Conservation (phyloP, 2,329 filamentous ascomycete species). For the Trichoderma aggressivum region DNA sequence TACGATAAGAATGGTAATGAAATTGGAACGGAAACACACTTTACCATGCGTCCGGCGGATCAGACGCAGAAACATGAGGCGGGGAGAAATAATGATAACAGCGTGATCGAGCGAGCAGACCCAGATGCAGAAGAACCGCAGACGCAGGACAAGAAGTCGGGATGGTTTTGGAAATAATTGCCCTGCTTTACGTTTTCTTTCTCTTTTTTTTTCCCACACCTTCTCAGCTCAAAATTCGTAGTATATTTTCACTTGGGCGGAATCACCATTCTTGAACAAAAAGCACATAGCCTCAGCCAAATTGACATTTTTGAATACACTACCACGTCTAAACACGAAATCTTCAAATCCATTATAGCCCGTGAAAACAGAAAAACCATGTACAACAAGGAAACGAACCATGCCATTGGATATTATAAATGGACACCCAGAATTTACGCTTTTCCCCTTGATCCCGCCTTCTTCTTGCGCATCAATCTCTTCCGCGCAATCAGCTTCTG, state of each 20-base stretch:
- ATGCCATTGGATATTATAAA: not conserved
- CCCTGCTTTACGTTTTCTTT: not conserved
- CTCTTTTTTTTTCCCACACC: not conserved
- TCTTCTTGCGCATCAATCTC: constrained; percentile 72
- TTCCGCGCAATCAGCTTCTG: constrained; percentile 85
- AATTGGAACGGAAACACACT: constrained; percentile 37
- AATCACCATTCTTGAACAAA: not conserved
- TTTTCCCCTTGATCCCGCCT: constrained; percentile 41
- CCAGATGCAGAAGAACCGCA: not conserved
- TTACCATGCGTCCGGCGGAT: constrained; percentile 32
- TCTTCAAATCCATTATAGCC: not conserved
- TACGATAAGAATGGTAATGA: constrained; percentile 42
- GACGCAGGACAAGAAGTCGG: constrained; percentile 27
- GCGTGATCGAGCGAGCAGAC: constrained; percentile 14
- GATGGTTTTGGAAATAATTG: constrained; percentile 42
- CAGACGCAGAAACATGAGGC: constrained; percentile 21
- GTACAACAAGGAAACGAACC: not conserved
- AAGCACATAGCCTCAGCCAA: not conserved
- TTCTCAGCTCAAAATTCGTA: not conserved
- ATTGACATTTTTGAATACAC: not conserved
- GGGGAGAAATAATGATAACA: constrained; percentile 15
- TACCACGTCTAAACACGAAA: not conserved
- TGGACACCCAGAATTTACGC: constrained; percentile 21
- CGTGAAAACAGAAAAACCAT: not conserved
- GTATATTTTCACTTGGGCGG: not conserved